phyloP scores from a whole-genome alignment of 1,284 basidiomycete genomes.

The Phenoliferia sp. region DNA sequence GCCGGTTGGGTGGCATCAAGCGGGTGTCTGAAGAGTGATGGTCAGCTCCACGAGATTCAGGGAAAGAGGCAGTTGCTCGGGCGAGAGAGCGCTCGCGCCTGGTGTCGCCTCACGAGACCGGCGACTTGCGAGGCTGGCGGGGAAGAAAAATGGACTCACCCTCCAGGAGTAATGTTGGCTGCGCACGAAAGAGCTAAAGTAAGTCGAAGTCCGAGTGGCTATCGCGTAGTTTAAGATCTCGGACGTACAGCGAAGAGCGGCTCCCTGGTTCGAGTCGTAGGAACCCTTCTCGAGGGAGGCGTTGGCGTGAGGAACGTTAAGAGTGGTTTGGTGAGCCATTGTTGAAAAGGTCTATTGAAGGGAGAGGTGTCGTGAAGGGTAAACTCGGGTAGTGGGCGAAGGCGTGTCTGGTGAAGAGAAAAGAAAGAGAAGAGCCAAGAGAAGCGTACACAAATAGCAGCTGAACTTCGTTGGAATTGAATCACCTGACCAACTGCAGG shows the following conservation, averaged over 20 bases:
- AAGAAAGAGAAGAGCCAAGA: too few species aligned
- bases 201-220: not conserved
- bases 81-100: not conserved
- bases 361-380: too few species aligned
- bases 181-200: not conserved
- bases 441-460: too few species aligned
- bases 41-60: not conserved
- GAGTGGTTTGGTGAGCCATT: too few species aligned
- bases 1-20: conserved; percentile 45
- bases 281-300: too few species aligned
- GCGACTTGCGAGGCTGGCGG: not conserved
- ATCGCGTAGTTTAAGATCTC: not conserved
- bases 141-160: not conserved
- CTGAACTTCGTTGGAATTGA: too few species aligned
- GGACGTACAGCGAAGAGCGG: not conserved
- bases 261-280: not conserved
- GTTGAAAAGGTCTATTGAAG: too few species aligned
- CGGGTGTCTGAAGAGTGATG: conserved; percentile 46
- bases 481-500: too few species aligned
- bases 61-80: not conserved
- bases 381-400: too few species aligned
- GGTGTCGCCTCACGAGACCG: too few species aligned
- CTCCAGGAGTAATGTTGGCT: conserved; percentile 14
- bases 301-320: too few species aligned
- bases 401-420: too few species aligned